A percentile compares a stretch with the other conserved stretches of the same genome.
phyloP scores from a whole-genome alignment of 495 filamentous ascomycete species.

The Chaetomium tenue region DNA sequence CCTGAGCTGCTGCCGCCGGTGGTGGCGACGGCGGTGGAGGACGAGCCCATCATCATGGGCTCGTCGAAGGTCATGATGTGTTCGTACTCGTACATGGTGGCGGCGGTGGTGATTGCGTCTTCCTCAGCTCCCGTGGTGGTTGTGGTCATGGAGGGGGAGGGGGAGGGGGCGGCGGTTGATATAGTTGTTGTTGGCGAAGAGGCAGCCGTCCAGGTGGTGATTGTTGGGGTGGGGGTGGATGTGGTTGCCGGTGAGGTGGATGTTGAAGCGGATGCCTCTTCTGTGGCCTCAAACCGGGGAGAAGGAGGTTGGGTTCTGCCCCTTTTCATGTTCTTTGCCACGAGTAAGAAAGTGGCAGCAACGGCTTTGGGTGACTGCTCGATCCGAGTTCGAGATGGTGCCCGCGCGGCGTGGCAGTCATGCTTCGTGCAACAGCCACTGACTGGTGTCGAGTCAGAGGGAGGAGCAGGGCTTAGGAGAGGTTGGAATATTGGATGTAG shows the following conservation, averaged over 20 bases:
- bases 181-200: not conserved
- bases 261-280: not conserved
- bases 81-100: constrained; percentile 39
- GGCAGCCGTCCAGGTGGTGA: not conserved
- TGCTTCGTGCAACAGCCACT: constrained; percentile 20
- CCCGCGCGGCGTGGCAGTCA: constrained; percentile 22
- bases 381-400: constrained; percentile 18
- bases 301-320: constrained; percentile 19
- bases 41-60: constrained; percentile 20
- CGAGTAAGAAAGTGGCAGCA: not conserved
- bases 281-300: not conserved
- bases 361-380: constrained; percentile 9
- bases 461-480: constrained; percentile 3
- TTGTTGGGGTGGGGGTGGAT: not conserved
- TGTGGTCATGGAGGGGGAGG: constrained; percentile 8
- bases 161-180: constrained; percentile 14
- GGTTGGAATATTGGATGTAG: constrained; percentile 9
- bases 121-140: constrained; percentile 5
- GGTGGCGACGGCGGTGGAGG: constrained; percentile 9
- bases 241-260: constrained; percentile 1
- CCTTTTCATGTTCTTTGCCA: constrained; percentile 31
- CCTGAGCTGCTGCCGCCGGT: not conserved
- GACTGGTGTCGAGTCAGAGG: not conserved
- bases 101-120: not conserved
- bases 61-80: constrained; percentile 39